Conservation (phyloP, 192 early-diverging fungal genomes). For the Bifiguratus adelaidae region DNA sequence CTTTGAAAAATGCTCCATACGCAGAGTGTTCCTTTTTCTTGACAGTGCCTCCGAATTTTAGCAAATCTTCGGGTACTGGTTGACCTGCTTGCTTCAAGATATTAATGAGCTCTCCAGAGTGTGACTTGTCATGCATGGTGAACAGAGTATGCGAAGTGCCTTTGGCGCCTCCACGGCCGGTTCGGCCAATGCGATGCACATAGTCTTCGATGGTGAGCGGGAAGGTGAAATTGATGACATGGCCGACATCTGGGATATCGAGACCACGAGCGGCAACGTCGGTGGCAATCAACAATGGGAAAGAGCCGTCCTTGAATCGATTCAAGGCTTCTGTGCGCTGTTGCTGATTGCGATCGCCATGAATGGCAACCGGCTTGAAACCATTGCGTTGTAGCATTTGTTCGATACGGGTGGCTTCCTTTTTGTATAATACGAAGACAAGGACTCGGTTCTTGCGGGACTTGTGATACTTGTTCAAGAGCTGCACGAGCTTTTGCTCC, state of each 20-base stretch:
- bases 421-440: slow-evolving; percentile 95
- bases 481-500: slow-evolving; percentile 58
- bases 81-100: slow-evolving; percentile 82
- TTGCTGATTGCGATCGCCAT: slow-evolving; percentile 84
- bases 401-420: slow-evolving; percentile 83
- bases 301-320: slow-evolving; percentile 69
- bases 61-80: slow-evolving; percentile 72
- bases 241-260: slow-evolving; percentile 84
- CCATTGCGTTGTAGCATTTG: slow-evolving; percentile 57
- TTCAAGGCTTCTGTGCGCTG: slow-evolving; percentile 72
- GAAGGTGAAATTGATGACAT: slow-evolving; percentile 95
- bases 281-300: slow-evolving; percentile 86
- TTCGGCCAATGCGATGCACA: slow-evolving; percentile 90
- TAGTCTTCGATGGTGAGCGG: slow-evolving; percentile 94
- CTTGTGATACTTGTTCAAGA: slow-evolving; percentile 80
- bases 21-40: slow-evolving; percentile 95
- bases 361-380: slow-evolving; percentile 76
- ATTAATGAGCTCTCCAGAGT: slow-evolving; percentile 83
- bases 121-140: slow-evolving; percentile 79
- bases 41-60: slow-evolving; percentile 92
- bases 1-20: slow-evolving; percentile 94
- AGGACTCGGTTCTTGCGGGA: slow-evolving; percentile 78
- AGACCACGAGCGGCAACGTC: slow-evolving; percentile 89
- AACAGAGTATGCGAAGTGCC: slow-evolving; percentile 92
- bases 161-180: slow-evolving; percentile 86